Evolutionary conservation across 345 rosid genomes (phyloP), one percentile per base, ranked within the genome.

Genomic region (Camelina laxa): DNA sequence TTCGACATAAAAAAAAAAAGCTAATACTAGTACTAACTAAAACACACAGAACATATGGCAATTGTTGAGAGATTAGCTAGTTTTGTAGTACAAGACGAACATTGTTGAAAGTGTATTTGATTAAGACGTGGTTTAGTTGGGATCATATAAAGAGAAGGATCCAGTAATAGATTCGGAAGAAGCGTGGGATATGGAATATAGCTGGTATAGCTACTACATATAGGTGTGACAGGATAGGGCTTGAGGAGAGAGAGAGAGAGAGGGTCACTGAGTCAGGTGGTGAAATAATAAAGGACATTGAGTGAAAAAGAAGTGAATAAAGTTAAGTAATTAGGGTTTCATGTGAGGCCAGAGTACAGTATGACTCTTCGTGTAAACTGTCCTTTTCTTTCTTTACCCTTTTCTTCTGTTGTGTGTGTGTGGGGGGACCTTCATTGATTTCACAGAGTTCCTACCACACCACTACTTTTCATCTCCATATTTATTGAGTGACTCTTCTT

Each of bases 291-390:
- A 63, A 67, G 10, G 55, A 47, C 17, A 17, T 36, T 49, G 72
- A 74, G 67, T 75, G 67, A 74, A 58, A 74, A 51, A 65, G 57
- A 49, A 6, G 62, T 75, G 74, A 74, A 74, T 74, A 74, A 74
- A 66, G 78, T 66, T 19, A 60, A 50, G 68, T 75, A 41, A 48
- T 39, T 68, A 75, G 74, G 79, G 79, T 60, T 76, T 70, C 75
- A 76, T 76, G 80, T 69, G 75, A 69, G 27, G 65, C 15, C 21
- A 44, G 58, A 45, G 75, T 62, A 69, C 75, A 76, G 70, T 76
- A 20, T 35, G 42, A 44, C 53, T 69, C 80, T 76, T 76, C 80
- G 80, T 76, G 80, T 76, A 63, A 76, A 62, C 80, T 76, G 80
- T 76, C 80, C 65, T 76, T 76, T 38, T 76, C 75, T 62, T 45